Base-by-base conservation (phyloP, 2,329 filamentous ascomycete species). In the Claviceps pazoutovae region DNA sequence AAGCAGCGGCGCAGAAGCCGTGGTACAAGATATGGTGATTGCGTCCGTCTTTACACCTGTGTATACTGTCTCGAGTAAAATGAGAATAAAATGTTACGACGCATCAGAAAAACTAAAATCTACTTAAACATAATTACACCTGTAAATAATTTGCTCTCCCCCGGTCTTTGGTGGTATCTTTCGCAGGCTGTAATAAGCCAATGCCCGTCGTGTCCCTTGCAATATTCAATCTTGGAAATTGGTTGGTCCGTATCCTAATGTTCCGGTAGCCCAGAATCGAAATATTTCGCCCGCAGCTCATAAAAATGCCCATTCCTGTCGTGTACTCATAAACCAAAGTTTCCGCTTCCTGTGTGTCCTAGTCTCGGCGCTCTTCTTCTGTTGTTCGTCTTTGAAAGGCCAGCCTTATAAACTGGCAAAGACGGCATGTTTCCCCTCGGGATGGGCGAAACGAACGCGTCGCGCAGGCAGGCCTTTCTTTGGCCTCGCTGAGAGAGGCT, bases 11-110 rank as follows among this genome's bases (percentile, higher is more conserved):
- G 45, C 65, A 65, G 49, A 72, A 64, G 60, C 63, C 70, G 23
- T 79, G 78, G 77, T 80, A 78, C 62, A 76, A 70, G 62, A 69
- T 80, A 54, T 81, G 78, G 78, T 81, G 58, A 61, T 57, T 57
- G 19, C 13, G 21, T 14, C 44, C 48, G 49, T 39, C 7, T 39
- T 30, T 7, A 5, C 50, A 26, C 11, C 9, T 16, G 43, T 48
- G 23, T 46, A 44, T 39, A 42, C 34, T 38, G 7, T 48, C 16
- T 53, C 11, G 30, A 34, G 46, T 53, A 53, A 17, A 37, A 23
- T 19, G 42, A 17, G 30, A 26, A 46, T 13, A 9, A 46, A 19
- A 49, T 26, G 23, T 50, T 39, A 39, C 37, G 38, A 19, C 21
- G 38, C 41, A 38, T 45, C 42, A 43, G 19, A 13, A n/a, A 30